phyloP scores from a whole-genome alignment of 441 rosid species.

The Adansonia grandidieri region DNA sequence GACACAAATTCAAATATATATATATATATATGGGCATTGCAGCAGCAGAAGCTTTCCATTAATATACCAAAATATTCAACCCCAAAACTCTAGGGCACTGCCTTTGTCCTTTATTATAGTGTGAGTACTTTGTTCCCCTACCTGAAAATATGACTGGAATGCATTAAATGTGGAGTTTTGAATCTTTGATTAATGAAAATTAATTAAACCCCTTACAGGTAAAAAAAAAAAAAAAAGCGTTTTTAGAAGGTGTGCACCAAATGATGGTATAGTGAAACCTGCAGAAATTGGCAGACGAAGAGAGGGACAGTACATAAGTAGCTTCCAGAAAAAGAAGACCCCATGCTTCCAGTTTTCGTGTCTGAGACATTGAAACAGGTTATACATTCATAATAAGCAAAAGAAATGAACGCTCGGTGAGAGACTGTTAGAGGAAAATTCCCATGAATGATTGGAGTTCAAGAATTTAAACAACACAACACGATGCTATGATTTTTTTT shows the following conservation, averaged over 20 bases:
- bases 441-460: too few relatives aligned
- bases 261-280: background rate
- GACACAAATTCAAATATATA: background rate
- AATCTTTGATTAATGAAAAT: background rate
- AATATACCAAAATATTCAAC: conserved; percentile 15
- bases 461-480: too few relatives aligned
- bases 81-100: background rate
- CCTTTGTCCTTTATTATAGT: background rate
- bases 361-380: background rate
- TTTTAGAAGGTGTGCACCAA: background rate
- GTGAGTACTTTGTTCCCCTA: background rate
- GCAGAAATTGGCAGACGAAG: background rate
- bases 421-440: background rate
- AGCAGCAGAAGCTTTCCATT: background rate
- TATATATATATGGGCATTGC: background rate
- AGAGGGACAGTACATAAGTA: background rate
- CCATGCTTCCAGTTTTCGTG: background rate
- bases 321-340: background rate
- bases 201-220: too few relatives aligned
- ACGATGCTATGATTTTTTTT: too few relatives aligned
- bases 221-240: background rate
- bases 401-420: background rate
- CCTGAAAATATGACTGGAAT: background rate
- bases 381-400: background rate
- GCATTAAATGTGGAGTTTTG: conserved; percentile 6